Conservation (phyloP, 2,329 filamentous ascomycete genomes). For the Microcyclosporella mali region DNA sequence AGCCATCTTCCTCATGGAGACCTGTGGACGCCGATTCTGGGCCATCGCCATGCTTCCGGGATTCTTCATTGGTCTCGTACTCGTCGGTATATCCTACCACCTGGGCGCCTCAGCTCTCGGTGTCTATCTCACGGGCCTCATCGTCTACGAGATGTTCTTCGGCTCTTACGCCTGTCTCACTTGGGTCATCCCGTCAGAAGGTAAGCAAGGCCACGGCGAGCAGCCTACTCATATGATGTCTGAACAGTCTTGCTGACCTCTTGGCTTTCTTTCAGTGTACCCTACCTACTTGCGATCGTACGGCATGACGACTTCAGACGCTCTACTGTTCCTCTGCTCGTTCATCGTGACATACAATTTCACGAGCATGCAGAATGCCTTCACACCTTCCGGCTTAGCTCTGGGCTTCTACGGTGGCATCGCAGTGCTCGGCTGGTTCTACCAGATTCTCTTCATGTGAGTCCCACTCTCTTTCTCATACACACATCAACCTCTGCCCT, state of each 20-base stretch:
- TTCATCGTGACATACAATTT: constrained; percentile 75
- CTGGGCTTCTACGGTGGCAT: constrained; percentile 71
- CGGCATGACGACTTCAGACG: constrained; percentile 66
- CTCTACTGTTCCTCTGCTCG: constrained; percentile 62
- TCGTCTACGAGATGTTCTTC: constrained; percentile 64
- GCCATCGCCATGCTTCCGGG: constrained; percentile 65
- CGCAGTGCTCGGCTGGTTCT: constrained; percentile 62
- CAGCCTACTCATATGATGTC: no score
- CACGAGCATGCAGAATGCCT: constrained; percentile 60
- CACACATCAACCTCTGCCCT: constrained; percentile 54
- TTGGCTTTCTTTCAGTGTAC: constrained; percentile 36
- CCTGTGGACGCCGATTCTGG: constrained; percentile 67
- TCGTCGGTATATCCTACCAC: constrained; percentile 60
- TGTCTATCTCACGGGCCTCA: constrained; percentile 60
- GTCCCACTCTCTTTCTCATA: constrained; percentile 31
- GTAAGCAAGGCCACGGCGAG: no score
- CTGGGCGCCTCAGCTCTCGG: constrained; percentile 45
- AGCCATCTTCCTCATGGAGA: constrained; percentile 59
- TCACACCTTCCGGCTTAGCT: constrained; percentile 58
- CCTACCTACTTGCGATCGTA: constrained; percentile 67
- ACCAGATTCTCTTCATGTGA: constrained; percentile 65
- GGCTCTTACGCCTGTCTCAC: constrained; percentile 37
- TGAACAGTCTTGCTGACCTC: neutral
- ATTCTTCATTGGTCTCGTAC: constrained; percentile 62
- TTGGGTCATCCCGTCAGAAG: constrained; percentile 18